Base-by-base conservation (phyloP, 495 filamentous ascomycete species). In the Penicillium maclennaniae region DNA sequence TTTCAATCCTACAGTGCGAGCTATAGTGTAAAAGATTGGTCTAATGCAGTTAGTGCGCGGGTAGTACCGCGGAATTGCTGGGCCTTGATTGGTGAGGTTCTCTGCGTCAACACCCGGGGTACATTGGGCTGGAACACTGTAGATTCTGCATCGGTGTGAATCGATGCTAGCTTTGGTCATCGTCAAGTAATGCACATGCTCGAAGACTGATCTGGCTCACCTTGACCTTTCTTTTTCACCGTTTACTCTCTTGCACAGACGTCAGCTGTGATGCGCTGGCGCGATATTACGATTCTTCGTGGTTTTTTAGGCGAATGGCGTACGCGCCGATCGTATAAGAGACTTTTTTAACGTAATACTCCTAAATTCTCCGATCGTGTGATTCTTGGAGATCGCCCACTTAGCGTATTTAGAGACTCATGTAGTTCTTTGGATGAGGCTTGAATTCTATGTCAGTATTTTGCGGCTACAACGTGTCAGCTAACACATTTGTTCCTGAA, bases 61-160 rank as follows among this genome's bases (percentile, higher is more conserved):
- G 45, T 54, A 58, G 42, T 42, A 46, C 55, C 55, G 55, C 46
- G 27, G 28, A 56, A 56, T 37, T 47, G 36, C 27, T 52, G 49
- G 42, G 28, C 21, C n/a, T 44, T 6, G 6, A 45, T 43, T 49
- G 23, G 25, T 19, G 17, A 34, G 20, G 12, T 19, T n/a, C 46
- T 43, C 27, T 27, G 44, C 37, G 14, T 23, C 27, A 44, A 20
- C 21, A 16, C 8, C 17, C n/a, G n/a, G 45, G 45, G 14, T 45
- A 54, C 27, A 54, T 25, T 45, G 41, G n/a, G 20, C 14, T 43
- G 42, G 52, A 55, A 43, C 47, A 16, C 21, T 23, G 9, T 28
- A 28, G 26, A 25, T 31, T 27, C 23, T 49, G 47, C 37, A 49
- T 41, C 17, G 31, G 14, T 12, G 9, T 34, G 10, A 14, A 34